phyloP scores from a whole-genome alignment of 2,329 filamentous ascomycete species.

The Paramyrothecium sp. region DNA sequence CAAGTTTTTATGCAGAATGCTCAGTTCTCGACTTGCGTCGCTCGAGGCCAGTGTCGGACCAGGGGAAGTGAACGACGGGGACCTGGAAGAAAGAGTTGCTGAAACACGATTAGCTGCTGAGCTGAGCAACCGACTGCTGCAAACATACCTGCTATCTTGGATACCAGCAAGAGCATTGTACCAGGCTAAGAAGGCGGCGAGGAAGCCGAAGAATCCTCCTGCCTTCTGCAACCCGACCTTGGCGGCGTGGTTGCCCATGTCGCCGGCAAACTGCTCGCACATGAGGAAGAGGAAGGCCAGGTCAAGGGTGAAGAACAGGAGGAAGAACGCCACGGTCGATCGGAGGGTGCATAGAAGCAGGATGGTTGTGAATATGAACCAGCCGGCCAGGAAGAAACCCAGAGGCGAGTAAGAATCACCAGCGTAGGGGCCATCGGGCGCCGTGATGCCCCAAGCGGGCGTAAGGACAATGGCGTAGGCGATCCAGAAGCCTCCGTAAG shows the following conservation, averaged over 20 bases:
- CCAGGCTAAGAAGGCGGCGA: constrained; percentile 82
- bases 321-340: constrained; percentile 76
- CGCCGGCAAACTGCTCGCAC: constrained; percentile 56
- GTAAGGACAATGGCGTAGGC: constrained; percentile 71
- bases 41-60: constrained; percentile 76
- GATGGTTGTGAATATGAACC: constrained; percentile 83
- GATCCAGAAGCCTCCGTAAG: constrained; percentile 85
- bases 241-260: constrained; percentile 47
- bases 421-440: constrained; percentile 42
- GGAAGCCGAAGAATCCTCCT: constrained; percentile 76
- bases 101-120: constrained; percentile 29
- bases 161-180: constrained; percentile 85
- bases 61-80: constrained; percentile 91
- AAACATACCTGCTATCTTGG: constrained; percentile 63
- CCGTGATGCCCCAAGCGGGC: constrained; percentile 61
- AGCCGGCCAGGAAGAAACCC: constrained; percentile 73
- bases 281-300: constrained; percentile 72
- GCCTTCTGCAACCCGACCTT: constrained; percentile 59
- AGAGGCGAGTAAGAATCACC: constrained; percentile 54
- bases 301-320: constrained; percentile 75
- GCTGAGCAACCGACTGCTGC: background rate
- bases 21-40: constrained; percentile 45
- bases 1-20: constrained; percentile 15
- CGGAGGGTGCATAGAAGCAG: constrained; percentile 72
- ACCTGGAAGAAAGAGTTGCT: constrained; percentile 89